Evolutionary conservation across 2,329 filamentous ascomycete species (phyloP).

Genomic region (Zymoseptoria pseudotritici): DNA sequence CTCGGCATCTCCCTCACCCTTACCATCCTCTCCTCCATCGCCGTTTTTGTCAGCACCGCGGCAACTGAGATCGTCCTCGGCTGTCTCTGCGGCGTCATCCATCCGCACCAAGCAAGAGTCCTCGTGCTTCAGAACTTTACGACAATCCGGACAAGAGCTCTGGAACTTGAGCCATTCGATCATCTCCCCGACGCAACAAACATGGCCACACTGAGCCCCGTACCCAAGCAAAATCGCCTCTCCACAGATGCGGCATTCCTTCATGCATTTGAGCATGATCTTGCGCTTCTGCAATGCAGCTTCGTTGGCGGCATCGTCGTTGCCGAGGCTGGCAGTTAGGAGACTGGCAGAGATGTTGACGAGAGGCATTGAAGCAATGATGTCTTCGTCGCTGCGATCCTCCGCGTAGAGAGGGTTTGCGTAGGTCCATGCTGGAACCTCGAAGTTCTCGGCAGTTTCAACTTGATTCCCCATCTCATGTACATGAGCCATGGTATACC

Average conservation of each 20-base stretch:
- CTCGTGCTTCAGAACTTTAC: neutral
- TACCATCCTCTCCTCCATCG: neutral
- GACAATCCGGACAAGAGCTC: neutral
- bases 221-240: neutral
- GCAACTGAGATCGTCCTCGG: neutral
- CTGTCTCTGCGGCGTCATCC: neutral
- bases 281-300: neutral
- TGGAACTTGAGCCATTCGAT: neutral
- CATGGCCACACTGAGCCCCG: neutral
- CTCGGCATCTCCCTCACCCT: neutral
- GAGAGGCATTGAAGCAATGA: neutral
- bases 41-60: neutral
- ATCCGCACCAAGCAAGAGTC: neutral
- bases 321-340: neutral
- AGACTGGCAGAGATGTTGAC: neutral
- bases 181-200: neutral
- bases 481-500: neutral
- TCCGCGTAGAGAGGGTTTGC: neutral
- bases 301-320: neutral
- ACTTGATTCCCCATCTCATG: neutral
- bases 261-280: neutral
- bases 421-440: neutral
- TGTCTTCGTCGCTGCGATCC: neutral
- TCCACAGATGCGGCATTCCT: neutral
- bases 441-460: neutral